Percentiles rank a stretch among this genome's conserved stretches.
Conservation (phyloP, 1,284 basidiomycete genomes). For the Irpex sp. region DNA sequence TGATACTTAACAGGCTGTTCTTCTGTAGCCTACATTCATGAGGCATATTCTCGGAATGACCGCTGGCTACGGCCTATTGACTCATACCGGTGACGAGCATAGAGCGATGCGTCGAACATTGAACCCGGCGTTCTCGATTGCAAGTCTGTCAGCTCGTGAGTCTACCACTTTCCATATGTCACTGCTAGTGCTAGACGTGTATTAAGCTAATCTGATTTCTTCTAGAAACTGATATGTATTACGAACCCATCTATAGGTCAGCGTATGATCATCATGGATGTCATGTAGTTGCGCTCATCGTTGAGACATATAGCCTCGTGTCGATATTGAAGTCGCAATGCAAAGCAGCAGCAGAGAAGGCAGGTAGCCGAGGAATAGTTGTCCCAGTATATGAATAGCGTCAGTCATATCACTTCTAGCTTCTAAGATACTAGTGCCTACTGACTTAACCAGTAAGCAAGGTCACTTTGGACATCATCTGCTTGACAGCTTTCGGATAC, state of each 20-base stretch:
- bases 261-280: neutral
- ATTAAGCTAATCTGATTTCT: neutral
- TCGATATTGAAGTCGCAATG: neutral
- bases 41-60: neutral
- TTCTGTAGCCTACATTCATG: neutral
- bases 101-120: neutral
- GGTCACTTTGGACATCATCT: neutral
- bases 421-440: neutral
- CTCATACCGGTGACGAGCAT: neutral
- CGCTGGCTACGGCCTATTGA: constrained; percentile 1
- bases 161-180: neutral
- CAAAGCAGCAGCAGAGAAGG: neutral
- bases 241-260: neutral
- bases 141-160: constrained; percentile 1
- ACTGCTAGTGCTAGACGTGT: neutral
- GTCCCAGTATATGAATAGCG: neutral
- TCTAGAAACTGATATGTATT: neutral
- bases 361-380: neutral
- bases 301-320: neutral
- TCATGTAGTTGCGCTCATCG: too few relatives aligned
- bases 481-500: neutral
- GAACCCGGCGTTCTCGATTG: neutral
- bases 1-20: too few relatives aligned
- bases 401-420: neutral
- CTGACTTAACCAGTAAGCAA: neutral